Evolutionary conservation across 2,329 filamentous ascomycete species (phyloP).

Genomic region (Hypoxylon rubiginosum): DNA sequence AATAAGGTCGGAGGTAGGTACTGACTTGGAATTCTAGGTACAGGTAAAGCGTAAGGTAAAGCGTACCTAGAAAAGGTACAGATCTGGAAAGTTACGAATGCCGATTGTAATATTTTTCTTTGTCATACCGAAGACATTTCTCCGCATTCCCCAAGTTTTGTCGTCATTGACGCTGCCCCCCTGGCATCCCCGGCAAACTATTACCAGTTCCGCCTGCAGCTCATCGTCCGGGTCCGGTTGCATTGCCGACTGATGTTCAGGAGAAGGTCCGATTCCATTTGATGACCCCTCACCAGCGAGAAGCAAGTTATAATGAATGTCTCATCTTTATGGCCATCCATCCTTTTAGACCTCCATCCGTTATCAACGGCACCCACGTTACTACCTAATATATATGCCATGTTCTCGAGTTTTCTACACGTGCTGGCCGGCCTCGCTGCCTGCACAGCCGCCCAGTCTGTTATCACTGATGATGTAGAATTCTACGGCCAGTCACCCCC

Average conservation of each 20-base stretch:
- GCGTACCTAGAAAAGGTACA: too few species aligned
- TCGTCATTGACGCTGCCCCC: conserved; percentile 29
- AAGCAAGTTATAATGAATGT: conserved; percentile 29
- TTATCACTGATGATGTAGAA: conserved; percentile 50
- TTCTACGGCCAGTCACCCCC: conserved; percentile 57
- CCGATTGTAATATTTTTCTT: background rate
- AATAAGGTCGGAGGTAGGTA: background rate
- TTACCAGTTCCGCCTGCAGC: conserved; percentile 6
- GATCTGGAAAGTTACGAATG: background rate
- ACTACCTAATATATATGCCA: conserved; percentile 25
- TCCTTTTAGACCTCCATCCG: conserved; percentile 9
- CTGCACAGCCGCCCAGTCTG: conserved; percentile 37
- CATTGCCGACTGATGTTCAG: conserved; percentile 26
- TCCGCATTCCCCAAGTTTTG: conserved; percentile 34
- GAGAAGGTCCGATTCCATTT: conserved; percentile 34
- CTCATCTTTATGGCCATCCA: conserved; percentile 21
- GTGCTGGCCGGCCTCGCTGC: conserved; percentile 25
- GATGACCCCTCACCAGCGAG: conserved; percentile 32
- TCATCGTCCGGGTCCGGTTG: conserved; percentile 1
- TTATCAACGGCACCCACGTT: conserved; percentile 3
- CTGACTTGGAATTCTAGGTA: background rate
- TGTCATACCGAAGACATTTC: conserved; percentile 7
- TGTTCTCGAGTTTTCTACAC: conserved; percentile 36
- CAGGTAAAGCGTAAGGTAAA: background rate
- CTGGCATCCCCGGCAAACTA: conserved; percentile 18